Base-by-base conservation (phyloP, 2,329 filamentous ascomycete genomes). In the Trichophyton benhamiae region DNA sequence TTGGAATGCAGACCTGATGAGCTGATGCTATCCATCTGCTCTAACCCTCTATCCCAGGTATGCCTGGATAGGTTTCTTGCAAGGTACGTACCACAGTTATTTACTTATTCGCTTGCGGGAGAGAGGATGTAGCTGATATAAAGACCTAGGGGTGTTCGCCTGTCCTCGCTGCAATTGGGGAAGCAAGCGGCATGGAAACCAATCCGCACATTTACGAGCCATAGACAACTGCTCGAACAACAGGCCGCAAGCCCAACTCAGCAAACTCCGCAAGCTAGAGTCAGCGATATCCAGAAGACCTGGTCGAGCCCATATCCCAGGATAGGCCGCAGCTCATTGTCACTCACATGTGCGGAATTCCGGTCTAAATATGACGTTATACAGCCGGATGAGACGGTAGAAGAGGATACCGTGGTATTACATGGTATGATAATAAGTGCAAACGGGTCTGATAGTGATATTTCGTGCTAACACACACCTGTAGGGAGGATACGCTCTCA, bases 401-500 rank as follows among this genome's bases (percentile, higher is more conserved):
- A 74, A 64, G 66, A 69, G 58, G 71, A 75, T 62, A 67, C 67
- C 46, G 74, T 78, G 44, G 67, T 74, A 61, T 66, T 78, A 61
- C 70, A 73, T 72, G 76, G 76, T 77, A 77, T 69, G 75, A 72
- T 63, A 63, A 63, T 30, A 15, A 22, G 22, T 9, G 1, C 30
- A 38, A 38, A 38, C 7, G 15, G n/a, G 2, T 59, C 44, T 22
- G 8, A 13, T 3, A 4, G 27, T 17, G 8, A n/a, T 36, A 15
- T 41, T 20, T 62, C 49, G 67, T 61, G 49, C 57, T 70, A 69
- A 73, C 71, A 71, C 75, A 76, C 79, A 73, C 70, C 68, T 70
- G 71, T 77, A 86, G 89, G 91, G 74, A 89, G 90, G 71, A 80
- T 96, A 65, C 80, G 81, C 68, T 85, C 85, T 55, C 82, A 88